Conservation (phyloP, 2,329 filamentous ascomycete genomes). For the Ascocoryne sarcoides region DNA sequence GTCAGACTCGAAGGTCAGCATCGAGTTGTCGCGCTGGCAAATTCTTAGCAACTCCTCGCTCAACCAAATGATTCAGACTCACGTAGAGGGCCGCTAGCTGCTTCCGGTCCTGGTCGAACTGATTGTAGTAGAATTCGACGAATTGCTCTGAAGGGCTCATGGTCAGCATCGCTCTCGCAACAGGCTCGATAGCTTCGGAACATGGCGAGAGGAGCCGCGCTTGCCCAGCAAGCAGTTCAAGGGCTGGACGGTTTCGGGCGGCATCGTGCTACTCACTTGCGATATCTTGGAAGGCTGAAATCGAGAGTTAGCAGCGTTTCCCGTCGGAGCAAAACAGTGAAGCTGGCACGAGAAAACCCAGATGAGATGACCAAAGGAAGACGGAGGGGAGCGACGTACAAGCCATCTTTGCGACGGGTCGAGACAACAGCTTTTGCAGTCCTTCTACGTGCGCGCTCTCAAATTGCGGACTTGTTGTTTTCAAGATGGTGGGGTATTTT, state of each 20-base stretch:
- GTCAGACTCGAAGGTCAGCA: constrained; percentile 83
- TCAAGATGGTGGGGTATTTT: too few relatives aligned
- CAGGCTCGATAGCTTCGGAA: neutral
- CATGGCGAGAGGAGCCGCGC: too few relatives aligned
- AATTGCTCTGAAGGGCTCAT: constrained; percentile 59
- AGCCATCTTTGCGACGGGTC: neutral
- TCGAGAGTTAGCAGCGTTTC: constrained; percentile 13
- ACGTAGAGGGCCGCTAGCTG: constrained; percentile 70
- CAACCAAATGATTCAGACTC: constrained; percentile 32
- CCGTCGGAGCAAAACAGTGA: too few relatives aligned
- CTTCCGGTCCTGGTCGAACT: constrained; percentile 67
- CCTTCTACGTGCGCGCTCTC: too few relatives aligned
- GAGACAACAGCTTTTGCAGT: too few relatives aligned
- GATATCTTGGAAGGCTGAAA: constrained; percentile 32
- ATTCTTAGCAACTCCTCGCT: neutral
- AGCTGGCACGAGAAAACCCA: too few relatives aligned
- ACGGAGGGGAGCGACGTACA: neutral
- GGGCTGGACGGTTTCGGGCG: too few relatives aligned
- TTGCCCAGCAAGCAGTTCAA: too few relatives aligned
- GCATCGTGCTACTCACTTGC: constrained; percentile 39
- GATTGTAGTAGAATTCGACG: constrained; percentile 81
- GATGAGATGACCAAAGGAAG: too few relatives aligned
- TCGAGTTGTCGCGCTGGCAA: constrained; percentile 66
- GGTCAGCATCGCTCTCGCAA: too few relatives aligned
- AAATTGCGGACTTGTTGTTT: too few relatives aligned